A percentile compares a stretch with the other conserved stretches of the same genome.
Evolutionary conservation across 2,329 filamentous ascomycete genomes (phyloP).

Genomic region (Cercospora sp.): DNA sequence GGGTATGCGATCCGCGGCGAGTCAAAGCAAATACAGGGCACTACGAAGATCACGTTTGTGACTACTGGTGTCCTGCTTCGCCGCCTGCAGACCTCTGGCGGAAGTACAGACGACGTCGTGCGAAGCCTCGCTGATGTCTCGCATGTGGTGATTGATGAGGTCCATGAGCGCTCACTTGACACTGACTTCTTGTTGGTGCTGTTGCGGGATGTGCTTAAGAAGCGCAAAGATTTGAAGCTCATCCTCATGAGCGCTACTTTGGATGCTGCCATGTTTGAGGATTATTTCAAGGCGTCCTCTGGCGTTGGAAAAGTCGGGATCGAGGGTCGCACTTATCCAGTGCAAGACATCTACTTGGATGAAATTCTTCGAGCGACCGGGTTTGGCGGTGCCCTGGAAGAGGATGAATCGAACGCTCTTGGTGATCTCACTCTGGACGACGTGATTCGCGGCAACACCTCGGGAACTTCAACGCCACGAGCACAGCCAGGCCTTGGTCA

Average conservation of each 20-base stretch:
- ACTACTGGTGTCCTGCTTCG: conserved; percentile 91
- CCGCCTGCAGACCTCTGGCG: conserved; percentile 86
- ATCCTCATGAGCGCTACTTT: conserved; percentile 96
- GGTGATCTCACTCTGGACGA: conserved; percentile 45
- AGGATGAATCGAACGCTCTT: conserved; percentile 49
- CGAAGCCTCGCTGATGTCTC: conserved; percentile 84
- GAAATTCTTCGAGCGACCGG: conserved; percentile 79
- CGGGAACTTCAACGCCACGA: conserved; percentile 25
- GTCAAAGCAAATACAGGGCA: conserved; percentile 66
- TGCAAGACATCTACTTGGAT: conserved; percentile 86
- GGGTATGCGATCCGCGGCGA: conserved; percentile 92
- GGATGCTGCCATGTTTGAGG: conserved; percentile 79
- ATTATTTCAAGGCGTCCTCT: conserved; percentile 66
- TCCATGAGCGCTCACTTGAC: conserved; percentile 91
- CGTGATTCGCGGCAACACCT: conserved; percentile 27
- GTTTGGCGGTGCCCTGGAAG: conserved; percentile 52
- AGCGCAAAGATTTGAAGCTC: conserved; percentile 77
- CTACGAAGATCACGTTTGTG: conserved; percentile 90
- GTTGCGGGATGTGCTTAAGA: conserved; percentile 74
- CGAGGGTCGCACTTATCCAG: conserved; percentile 82
- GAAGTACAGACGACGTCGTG: conserved; percentile 74
- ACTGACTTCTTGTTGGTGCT: conserved; percentile 92
- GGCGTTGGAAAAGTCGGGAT: conserved; percentile 81
- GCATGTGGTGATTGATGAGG: conserved; percentile 93
- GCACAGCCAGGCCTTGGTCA: conserved; percentile 38